Evolutionary conservation across 345 rosid species (phyloP), one percentile per base, ranked within the genome.

Genomic region (Citrus cavaleriei): DNA sequence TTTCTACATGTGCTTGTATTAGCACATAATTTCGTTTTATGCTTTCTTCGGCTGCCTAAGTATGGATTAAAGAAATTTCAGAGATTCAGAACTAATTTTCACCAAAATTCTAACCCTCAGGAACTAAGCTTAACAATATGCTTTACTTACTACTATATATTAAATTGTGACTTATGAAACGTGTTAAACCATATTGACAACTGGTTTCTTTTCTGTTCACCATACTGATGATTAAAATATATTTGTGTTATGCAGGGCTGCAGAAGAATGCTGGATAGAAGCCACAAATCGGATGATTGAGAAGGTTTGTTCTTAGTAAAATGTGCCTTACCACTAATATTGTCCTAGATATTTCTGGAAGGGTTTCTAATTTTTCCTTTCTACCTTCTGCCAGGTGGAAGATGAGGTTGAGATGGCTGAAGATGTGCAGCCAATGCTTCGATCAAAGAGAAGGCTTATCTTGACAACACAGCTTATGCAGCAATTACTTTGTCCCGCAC

Each of bases 401-500:
- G 81, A 81, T 80, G 90, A 84, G 34, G 62, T 79, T 82, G 88
- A 84, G 28, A 77, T 49, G 67, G 68, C 83, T 65, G 88, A 84
- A 68, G 86, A 81, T 72, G 76, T 83, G 61, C 83, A 63, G 21
- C 91, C 86, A 38, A 25, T 65, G 73, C 72, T 76, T 71, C 89
- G 85, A 78, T 76, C 93, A 73, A 94, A 86, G 88, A 86, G 90
- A 85, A 91, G 98, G 82, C 89, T 92, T 73, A 70, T 91, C 69
- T 61, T 83, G 82, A 84, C 94, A 25, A 88, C 90, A 65, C 91
- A 90, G 78, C 94, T 91, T 71, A 88, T 89, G 90, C 97, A 92
- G 80, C 87, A 85, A 70, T 80, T 94, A 51, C 67, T 92, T 83
- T 80, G 42, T 51, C 89, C 95, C 70, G 84, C 93, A 37, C 85